Evolutionary conservation across 2,329 filamentous ascomycete genomes (phyloP), one percentile per base, ranked within the genome.

Genomic region (Beauveria bassiana): DNA sequence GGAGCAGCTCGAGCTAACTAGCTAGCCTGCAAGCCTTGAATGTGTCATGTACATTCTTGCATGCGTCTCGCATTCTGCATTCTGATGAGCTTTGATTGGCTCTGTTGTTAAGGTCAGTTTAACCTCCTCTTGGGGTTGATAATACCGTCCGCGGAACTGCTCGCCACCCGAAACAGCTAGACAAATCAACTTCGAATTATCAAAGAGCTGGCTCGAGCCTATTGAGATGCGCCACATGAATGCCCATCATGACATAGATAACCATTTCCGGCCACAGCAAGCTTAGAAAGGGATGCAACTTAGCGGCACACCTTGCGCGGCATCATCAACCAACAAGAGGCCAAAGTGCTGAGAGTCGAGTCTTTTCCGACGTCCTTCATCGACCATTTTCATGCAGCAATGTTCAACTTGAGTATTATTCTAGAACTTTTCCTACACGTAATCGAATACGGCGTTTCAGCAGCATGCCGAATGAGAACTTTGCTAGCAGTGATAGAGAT

Each of bases 281-380:
- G 7, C 4, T 20, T 58, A 51, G 5, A 76, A 62, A 97, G 93
- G 93, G 84, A 80, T 68, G 90, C 91, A 50, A 89, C 89, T 59
- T 98, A 93, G 93, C 86, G 90, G 66, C 85, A 87, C 34, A 96
- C 92, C 84, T 88, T 88, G 67, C 80, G 96, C 45, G 80, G 81
- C 42, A 77, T 90, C 16, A 72, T 79, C 1, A 64, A 69, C 22
- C 72, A 74, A 16, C 76, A 80, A 62, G 78, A 83, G 53, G 80
- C 85, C 43, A 78, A 75, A 14, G 77, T 96, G 42, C 67, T 96
- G 93, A 22, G 75, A 81, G 81, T 57, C 85, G 86, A 68, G 85
- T 98, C 57, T 98, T 90, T 73, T 97, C 93, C 16, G 93, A 99
- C 74, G 86, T 90, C 8, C 81, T 98, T 26, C 91, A 97, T 73